These are phyloP conservation scores for Punica granatum DNA, from an alignment of 345 rosid species.

Conservation along the genomic window DNA sequence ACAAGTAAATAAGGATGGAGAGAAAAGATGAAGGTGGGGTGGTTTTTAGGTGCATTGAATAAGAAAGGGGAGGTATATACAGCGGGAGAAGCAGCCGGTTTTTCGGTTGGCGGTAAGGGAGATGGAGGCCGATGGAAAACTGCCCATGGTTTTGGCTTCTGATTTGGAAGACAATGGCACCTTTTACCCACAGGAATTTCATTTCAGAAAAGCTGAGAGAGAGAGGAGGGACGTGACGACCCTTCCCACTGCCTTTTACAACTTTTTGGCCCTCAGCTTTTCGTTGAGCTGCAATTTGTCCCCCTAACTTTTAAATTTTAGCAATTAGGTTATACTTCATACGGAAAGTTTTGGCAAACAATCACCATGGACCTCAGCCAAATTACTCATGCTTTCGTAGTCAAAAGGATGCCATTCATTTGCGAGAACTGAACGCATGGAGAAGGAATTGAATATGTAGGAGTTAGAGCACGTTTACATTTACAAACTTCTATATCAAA, in stretches of 20 bases:
- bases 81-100: constrained; percentile 41
- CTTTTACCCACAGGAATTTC: constrained; percentile 8
- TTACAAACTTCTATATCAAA: no score
- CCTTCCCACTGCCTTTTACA: neutral
- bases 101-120: constrained; percentile 17
- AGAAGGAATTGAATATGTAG: no score
- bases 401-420: no score
- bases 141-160: constrained; percentile 52
- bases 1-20: neutral
- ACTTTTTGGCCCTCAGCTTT: neutral
- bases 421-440: no score
- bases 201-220: neutral
- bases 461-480: no score
- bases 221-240: constrained; percentile 1
- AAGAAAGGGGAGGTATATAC: constrained; percentile 7
- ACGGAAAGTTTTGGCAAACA: no score
- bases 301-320: neutral
- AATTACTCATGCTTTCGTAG: no score
- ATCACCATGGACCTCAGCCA: no score
- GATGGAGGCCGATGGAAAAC: constrained; percentile 21
- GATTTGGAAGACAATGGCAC: neutral
- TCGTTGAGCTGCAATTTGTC: neutral
- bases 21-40: neutral
- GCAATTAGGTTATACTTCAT: no score
- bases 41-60: neutral